phyloP scores from a whole-genome alignment of 306 rosid genomes.

The Cicer pinnatifidum region DNA sequence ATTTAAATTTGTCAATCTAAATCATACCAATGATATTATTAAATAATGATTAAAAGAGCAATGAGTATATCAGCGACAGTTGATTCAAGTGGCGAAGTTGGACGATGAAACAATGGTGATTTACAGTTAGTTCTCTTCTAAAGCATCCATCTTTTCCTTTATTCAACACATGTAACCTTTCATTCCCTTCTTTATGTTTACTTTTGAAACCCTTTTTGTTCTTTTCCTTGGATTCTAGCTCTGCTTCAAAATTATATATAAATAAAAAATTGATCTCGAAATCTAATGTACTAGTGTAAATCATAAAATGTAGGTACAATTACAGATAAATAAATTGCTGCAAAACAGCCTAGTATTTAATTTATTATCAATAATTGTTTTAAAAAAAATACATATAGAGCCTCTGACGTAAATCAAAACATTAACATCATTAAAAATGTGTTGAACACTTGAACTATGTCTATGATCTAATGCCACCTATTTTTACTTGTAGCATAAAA shows the following conservation, averaged over 20 bases:
- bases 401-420: constrained; percentile 55
- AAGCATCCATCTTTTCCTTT: constrained; percentile 11
- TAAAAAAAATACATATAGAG: constrained; percentile 56
- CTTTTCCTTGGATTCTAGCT: constrained; percentile 9
- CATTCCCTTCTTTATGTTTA: constrained; percentile 17
- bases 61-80: neutral
- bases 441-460: constrained; percentile 56
- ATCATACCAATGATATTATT: too few relatives aligned
- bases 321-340: constrained; percentile 39
- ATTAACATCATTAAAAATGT: constrained; percentile 54
- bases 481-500: constrained; percentile 52
- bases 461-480: constrained; percentile 57
- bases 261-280: neutral
- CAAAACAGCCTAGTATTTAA: constrained; percentile 42
- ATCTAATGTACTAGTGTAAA: constrained; percentile 1
- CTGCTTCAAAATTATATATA: neutral
- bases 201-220: constrained; percentile 11
- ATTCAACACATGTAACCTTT: neutral
- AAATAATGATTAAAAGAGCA: neutral
- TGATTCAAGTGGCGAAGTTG: neutral
- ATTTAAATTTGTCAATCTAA: too few relatives aligned
- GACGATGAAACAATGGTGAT: constrained; percentile 9
- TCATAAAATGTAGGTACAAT: constrained; percentile 22
- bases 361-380: constrained; percentile 55
- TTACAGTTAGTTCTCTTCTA: constrained; percentile 3